Conservation (phyloP, 2,329 filamentous ascomycete genomes). For the Coniella lustricola region DNA sequence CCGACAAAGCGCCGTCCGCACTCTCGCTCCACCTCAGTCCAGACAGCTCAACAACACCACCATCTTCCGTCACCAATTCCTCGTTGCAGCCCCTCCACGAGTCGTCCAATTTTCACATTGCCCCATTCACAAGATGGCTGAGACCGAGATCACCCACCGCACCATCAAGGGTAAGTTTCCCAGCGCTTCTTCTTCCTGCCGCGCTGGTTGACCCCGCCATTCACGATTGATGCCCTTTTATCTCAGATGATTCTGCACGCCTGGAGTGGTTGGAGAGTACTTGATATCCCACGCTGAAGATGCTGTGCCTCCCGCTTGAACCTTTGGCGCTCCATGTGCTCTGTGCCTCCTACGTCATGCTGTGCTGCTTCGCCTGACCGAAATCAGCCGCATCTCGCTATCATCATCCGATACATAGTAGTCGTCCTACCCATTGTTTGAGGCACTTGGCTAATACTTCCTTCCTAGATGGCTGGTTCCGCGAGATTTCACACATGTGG, state of each 20-base stretch:
- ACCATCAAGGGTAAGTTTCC: constrained; percentile 47
- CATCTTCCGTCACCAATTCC: background rate
- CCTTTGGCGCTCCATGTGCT: too few relatives aligned
- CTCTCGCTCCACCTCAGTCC: background rate
- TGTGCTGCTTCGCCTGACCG: too few relatives aligned
- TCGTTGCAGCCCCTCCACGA: background rate
- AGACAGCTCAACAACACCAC: background rate
- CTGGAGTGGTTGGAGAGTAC: too few relatives aligned
- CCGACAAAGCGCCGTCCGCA: background rate
- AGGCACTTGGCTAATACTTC: constrained; percentile 7
- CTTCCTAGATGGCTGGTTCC: constrained; percentile 98
- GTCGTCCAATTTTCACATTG: background rate
- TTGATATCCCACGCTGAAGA: too few relatives aligned
- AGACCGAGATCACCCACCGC: constrained; percentile 50
- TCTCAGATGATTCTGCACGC: too few relatives aligned
- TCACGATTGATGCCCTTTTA: background rate
- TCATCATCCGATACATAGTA: too few relatives aligned
- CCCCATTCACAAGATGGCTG: constrained; percentile 35
- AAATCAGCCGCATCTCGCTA: too few relatives aligned
- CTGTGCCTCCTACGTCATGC: too few relatives aligned
- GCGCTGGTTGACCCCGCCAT: constrained; percentile 13
- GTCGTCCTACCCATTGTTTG: too few relatives aligned
- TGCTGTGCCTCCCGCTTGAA: too few relatives aligned
- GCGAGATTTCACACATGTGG: constrained; percentile 98
- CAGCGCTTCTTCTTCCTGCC: constrained; percentile 22